These are phyloP conservation scores for Magnolia sinica DNA, from an alignment of 164 flowering plant genomes.

Conservation along the genomic window DNA sequence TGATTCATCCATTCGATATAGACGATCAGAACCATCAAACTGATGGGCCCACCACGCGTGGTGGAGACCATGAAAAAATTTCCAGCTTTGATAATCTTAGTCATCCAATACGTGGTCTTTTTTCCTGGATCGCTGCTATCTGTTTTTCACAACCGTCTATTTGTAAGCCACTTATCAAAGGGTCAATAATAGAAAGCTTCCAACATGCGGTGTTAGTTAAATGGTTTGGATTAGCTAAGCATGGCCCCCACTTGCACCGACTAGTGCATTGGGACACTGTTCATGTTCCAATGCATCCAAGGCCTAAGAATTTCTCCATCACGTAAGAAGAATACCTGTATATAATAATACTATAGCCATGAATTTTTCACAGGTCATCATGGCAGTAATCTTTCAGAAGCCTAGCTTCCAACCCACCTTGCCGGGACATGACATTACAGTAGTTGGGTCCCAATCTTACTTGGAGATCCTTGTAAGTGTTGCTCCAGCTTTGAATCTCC, in stretches of 20 bases:
- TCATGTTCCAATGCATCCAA: background rate
- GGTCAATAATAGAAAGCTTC: no score
- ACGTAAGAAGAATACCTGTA: background rate
- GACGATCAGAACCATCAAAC: background rate
- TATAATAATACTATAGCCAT: background rate
- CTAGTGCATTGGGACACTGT: background rate
- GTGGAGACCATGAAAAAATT: no score
- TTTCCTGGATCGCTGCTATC: no score
- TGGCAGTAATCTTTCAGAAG: conserved; percentile 36
- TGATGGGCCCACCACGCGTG: background rate
- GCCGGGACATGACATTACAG: conserved; percentile 54
- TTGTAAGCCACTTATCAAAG: no score
- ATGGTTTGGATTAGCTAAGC: no score
- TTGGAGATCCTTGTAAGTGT: no score
- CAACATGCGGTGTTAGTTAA: no score
- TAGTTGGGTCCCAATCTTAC: conserved; percentile 58
- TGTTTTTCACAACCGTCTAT: no score
- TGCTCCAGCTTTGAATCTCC: conserved; percentile 55
- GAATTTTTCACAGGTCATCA: background rate
- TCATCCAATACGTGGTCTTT: no score
- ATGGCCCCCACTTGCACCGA: background rate
- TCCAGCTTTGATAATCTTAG: no score
- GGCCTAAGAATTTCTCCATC: background rate
- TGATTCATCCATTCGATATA: background rate
- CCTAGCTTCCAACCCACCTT: conserved; percentile 73